phyloP scores from a whole-genome alignment of 2,329 filamentous ascomycete species.

The Epichloe gansuensis region DNA sequence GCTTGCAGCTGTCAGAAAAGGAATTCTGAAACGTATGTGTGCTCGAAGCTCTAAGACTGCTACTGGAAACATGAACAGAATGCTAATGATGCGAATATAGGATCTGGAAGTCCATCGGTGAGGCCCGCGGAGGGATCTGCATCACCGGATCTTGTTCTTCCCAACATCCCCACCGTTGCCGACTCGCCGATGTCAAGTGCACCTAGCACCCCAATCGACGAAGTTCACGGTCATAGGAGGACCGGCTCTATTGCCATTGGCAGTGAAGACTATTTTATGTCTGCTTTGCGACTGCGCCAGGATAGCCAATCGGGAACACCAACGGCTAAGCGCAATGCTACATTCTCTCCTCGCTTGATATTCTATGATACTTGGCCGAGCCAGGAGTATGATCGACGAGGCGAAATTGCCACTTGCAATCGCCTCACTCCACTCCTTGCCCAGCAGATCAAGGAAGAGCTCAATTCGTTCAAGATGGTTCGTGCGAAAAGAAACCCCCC shows the following conservation, averaged over 20 bases:
- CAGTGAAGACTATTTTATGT: conserved; percentile 83
- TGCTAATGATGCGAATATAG: conserved; percentile 20
- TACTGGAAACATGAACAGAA: background rate
- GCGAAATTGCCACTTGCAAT: conserved; percentile 96
- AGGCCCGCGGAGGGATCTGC: conserved; percentile 45
- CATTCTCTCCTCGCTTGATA: conserved; percentile 84
- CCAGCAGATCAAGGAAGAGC: conserved; percentile 98
- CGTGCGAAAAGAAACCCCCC: background rate
- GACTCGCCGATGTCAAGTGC: conserved; percentile 78
- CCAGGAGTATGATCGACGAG: conserved; percentile 88
- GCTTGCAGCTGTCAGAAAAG: conserved; percentile 83
- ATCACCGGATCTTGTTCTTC: conserved; percentile 37
- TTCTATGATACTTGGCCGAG: conserved; percentile 96
- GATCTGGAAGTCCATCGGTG: conserved; percentile 54
- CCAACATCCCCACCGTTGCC: conserved; percentile 47
- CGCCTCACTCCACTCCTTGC: conserved; percentile 91
- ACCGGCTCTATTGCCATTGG: conserved; percentile 60
- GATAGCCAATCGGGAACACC: conserved; percentile 75
- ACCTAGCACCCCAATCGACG: conserved; percentile 77
- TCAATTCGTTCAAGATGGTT: conserved; percentile 96
- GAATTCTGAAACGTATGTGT: conserved; percentile 74
- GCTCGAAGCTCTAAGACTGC: background rate
- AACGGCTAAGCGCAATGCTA: conserved; percentile 52
- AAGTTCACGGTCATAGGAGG: conserved; percentile 52
- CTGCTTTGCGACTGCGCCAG: conserved; percentile 56